These are phyloP conservation scores for Cupressus sempervirens DNA, from an alignment of 75 land plant species.

Conservation along the genomic window DNA sequence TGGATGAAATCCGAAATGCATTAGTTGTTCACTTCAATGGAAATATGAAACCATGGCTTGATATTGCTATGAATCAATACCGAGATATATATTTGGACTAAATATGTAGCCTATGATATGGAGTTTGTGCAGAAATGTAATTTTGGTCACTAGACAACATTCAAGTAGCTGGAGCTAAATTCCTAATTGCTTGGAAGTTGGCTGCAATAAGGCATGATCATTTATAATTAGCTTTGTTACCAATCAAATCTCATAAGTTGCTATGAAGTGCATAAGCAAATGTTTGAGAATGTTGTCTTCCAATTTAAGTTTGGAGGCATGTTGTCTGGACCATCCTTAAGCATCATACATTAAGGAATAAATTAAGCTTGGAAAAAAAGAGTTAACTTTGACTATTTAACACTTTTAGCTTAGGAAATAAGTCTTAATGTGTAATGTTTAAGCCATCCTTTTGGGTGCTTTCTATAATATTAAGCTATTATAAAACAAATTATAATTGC, in stretches of 20 bases:
- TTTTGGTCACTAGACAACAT: constrained; percentile 35
- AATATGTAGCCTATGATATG: constrained; percentile 72
- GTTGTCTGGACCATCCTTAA: too few relatives aligned
- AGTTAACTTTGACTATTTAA: too few relatives aligned
- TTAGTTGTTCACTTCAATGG: constrained; percentile 83
- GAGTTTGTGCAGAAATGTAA: constrained; percentile 72
- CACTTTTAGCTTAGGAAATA: too few relatives aligned
- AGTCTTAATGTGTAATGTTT: too few relatives aligned
- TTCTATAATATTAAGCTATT: constrained; percentile 9
- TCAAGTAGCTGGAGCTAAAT: neutral
- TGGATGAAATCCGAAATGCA: constrained; percentile 62
- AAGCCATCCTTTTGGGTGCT: too few relatives aligned
- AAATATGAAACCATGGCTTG: constrained; percentile 85
- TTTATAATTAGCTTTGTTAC: neutral
- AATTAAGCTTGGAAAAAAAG: too few relatives aligned
- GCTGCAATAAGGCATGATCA: constrained; percentile 9
- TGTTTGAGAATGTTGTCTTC: constrained; percentile 9
- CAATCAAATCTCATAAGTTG: constrained; percentile 2
- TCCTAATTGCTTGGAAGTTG: neutral
- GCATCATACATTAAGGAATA: too few relatives aligned
- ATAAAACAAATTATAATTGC: neutral
- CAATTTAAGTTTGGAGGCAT: constrained; percentile 1
- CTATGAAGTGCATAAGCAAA: constrained; percentile 1
- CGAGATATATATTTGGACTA: constrained; percentile 67
- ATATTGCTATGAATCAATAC: constrained; percentile 73